phyloP scores from a whole-genome alignment of 768 basidiomycete species.

The Naganishia vishniacii region DNA sequence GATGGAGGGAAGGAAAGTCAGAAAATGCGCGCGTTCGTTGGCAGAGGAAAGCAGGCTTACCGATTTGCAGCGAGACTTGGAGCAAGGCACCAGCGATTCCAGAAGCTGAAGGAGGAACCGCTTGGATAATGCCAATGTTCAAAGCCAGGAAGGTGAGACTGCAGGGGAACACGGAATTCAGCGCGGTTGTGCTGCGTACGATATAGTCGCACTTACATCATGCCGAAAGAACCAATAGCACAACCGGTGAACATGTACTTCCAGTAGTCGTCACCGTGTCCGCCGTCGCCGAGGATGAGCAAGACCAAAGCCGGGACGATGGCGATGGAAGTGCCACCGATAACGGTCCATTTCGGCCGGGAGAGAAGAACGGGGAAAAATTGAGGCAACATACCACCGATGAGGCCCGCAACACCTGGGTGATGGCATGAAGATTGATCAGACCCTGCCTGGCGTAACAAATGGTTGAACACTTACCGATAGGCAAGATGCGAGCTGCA shows the following conservation, averaged over 20 bases:
- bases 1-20: conserved; percentile 11
- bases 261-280: conserved; percentile 44
- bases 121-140: conserved; percentile 35
- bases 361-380: conserved; percentile 16
- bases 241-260: conserved; percentile 38
- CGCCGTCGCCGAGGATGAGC: conserved; percentile 39
- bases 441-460: too few species aligned
- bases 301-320: conserved; percentile 31
- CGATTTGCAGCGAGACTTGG: conserved; percentile 32
- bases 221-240: conserved; percentile 30
- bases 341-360: conserved; percentile 19
- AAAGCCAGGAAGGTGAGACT: conserved; percentile 15
- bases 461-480: conserved; percentile 2
- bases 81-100: conserved; percentile 41
- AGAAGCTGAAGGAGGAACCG: conserved; percentile 41
- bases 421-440: background rate
- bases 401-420: conserved; percentile 23
- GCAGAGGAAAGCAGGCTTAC: too few species aligned
- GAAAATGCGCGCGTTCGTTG: too few species aligned
- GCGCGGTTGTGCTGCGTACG: background rate
- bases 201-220: background rate
- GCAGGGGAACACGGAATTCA: background rate
- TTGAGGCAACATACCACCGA: conserved; percentile 18
- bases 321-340: conserved; percentile 4
- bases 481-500: conserved; percentile 21